phyloP scores from a whole-genome alignment of 495 filamentous ascomycete species.

The Neurospora sp. region DNA sequence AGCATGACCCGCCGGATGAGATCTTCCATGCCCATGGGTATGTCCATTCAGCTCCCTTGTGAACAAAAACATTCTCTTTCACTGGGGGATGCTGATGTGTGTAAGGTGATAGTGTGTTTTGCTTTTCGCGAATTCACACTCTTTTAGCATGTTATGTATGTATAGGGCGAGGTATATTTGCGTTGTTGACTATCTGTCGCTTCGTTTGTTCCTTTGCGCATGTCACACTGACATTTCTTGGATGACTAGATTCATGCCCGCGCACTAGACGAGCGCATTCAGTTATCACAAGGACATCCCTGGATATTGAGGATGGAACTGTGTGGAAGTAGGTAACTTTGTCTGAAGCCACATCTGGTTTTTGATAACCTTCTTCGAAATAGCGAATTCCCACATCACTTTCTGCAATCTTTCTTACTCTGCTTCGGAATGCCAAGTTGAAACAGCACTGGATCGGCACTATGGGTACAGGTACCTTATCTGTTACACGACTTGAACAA shows the following conservation, averaged over 20 bases:
- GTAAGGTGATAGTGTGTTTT: no score
- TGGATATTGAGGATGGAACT: not conserved
- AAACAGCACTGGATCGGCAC: not conserved
- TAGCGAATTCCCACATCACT: not conserved
- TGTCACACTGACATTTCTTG: not conserved
- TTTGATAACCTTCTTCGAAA: not conserved
- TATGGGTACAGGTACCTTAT: no score
- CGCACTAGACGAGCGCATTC: not conserved
- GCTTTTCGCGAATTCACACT: not conserved
- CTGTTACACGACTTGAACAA: not conserved
- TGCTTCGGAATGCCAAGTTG: not conserved
- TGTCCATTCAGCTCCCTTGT: accelerated
- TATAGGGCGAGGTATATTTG: not conserved
- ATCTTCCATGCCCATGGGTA: not conserved
- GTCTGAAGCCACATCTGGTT: not conserved
- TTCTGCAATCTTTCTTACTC: no score
- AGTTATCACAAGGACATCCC: not conserved
- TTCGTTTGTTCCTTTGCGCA: not conserved
- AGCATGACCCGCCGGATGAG: not conserved
- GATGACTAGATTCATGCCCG: not conserved
- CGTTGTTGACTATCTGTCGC: not conserved
- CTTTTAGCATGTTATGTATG: not conserved
- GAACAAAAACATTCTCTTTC: not conserved
- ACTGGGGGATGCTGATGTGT: not conserved
- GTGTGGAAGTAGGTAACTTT: not conserved